Evolutionary conservation across 257 asterid genomes (phyloP).

Genomic region (Penstemon newberryi): DNA sequence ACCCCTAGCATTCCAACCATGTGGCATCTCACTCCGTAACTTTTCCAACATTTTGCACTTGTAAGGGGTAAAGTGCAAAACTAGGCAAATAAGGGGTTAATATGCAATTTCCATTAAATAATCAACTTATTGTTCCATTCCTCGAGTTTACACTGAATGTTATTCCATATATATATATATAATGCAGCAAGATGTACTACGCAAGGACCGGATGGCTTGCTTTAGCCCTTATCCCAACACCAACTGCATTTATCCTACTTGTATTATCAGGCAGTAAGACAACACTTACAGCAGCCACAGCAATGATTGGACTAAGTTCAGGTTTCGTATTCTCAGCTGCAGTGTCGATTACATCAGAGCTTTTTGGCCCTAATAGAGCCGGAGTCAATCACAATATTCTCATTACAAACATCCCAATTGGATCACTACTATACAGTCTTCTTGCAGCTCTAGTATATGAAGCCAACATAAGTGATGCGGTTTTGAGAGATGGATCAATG

Average conservation of each 20-base stretch:
- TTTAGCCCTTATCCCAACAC: constrained; percentile 50
- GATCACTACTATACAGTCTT: constrained; percentile 64
- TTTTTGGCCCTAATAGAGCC: constrained; percentile 64
- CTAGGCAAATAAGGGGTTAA: too few species aligned
- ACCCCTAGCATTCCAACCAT: too few species aligned
- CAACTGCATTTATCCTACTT: constrained; percentile 53
- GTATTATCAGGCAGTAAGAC: constrained; percentile 42
- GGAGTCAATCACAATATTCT: constrained; percentile 70
- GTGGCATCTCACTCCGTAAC: not conserved
- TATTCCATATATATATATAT: not conserved
- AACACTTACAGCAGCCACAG: constrained; percentile 46
- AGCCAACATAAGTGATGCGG: constrained; percentile 40
- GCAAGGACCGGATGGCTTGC: constrained; percentile 66
- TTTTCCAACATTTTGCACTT: not conserved
- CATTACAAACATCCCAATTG: constrained; percentile 64
- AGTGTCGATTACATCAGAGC: constrained; percentile 60
- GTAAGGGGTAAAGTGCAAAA: too few species aligned
- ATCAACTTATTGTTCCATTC: not conserved
- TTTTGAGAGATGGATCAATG: constrained; percentile 39
- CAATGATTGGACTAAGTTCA: constrained; percentile 60
- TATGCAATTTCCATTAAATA: too few species aligned
- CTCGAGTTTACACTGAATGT: constrained; percentile 5
- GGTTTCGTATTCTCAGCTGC: constrained; percentile 64
- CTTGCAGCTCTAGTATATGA: constrained; percentile 61
- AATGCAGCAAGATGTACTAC: constrained; percentile 49